A percentile compares a stretch with the other conserved stretches of the same genome.
These are phyloP conservation scores for Dovyalis caffra DNA, from an alignment of 345 rosid species.

Conservation along the genomic window DNA sequence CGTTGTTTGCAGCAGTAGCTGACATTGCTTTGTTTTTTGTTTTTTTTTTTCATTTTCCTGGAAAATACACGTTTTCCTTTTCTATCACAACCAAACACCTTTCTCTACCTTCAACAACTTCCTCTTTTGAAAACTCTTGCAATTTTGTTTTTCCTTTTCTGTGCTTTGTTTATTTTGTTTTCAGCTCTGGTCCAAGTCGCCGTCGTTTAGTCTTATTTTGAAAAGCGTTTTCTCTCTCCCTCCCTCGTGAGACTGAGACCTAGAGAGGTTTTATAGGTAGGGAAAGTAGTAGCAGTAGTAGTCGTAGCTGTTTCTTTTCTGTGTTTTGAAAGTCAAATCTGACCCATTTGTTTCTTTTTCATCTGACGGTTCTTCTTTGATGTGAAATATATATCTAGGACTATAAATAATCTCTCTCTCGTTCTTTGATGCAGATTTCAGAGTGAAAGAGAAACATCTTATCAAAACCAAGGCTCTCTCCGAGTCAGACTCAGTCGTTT, in stretches of 20 bases:
- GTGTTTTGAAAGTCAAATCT: slow-evolving; percentile 31
- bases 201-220: slow-evolving; percentile 34
- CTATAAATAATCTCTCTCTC: neutral
- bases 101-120: slow-evolving; percentile 20
- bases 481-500: neutral
- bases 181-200: slow-evolving; percentile 21
- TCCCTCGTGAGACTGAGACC: slow-evolving; percentile 27
- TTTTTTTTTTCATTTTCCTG: slow-evolving; percentile 4
- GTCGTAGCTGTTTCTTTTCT: neutral
- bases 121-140: neutral
- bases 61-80: slow-evolving; percentile 4
- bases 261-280: slow-evolving; percentile 1
- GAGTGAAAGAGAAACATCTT: neutral
- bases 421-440: slow-evolving; percentile 34
- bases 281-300: neutral
- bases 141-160: neutral
- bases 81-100: neutral
- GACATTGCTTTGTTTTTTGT: neutral
- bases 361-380: slow-evolving; percentile 33
- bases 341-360: slow-evolving; percentile 13
- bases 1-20: neutral
- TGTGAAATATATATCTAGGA: slow-evolving; percentile 3
- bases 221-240: slow-evolving; percentile 6
- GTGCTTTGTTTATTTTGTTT: neutral
- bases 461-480: neutral